Conservation (phyloP, 2,329 filamentous ascomycete species). For the Hypoxylon sp. region DNA sequence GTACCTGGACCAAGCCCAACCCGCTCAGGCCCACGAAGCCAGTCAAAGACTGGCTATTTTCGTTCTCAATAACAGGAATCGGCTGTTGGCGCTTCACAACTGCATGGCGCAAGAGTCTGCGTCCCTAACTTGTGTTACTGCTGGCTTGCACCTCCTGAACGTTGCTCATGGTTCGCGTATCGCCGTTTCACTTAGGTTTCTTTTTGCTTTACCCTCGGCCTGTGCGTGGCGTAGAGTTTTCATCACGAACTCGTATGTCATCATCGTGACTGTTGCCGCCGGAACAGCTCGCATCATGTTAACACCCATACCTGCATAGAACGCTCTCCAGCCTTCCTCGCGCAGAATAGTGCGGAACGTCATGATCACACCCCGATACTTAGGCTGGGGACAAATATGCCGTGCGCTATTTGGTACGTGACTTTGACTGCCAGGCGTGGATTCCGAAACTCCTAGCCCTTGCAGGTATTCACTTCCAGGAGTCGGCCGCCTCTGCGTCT, state of each 20-base stretch:
- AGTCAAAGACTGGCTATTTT: slow-evolving; percentile 21
- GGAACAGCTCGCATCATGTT: slow-evolving; percentile 98
- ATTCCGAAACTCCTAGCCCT: slow-evolving; percentile 61
- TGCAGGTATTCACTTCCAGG: slow-evolving; percentile 67
- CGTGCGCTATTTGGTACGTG: slow-evolving; percentile 44
- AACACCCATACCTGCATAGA: slow-evolving; percentile 96
- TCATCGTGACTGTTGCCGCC: slow-evolving; percentile 95
- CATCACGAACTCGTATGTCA: slow-evolving; percentile 90
- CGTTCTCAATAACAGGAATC: slow-evolving; percentile 18
- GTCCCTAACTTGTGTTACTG: slow-evolving; percentile 18
- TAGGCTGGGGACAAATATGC: slow-evolving; percentile 54
- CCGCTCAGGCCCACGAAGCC: slow-evolving; percentile 32
- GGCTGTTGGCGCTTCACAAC: slow-evolving; percentile 25
- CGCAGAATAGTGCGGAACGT: slow-evolving; percentile 87
- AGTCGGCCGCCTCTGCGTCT: slow-evolving; percentile 86
- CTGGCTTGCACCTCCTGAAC: slow-evolving; percentile 5
- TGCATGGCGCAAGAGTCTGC: slow-evolving; percentile 24
- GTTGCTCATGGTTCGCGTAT: slow-evolving; percentile 37
- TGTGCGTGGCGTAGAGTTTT: slow-evolving; percentile 62
- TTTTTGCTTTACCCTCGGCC: slow-evolving; percentile 56
- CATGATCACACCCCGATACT: slow-evolving; percentile 82
- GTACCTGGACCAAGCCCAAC: slow-evolving; percentile 43
- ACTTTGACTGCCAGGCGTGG: slow-evolving; percentile 63
- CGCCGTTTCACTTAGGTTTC: slow-evolving; percentile 14
- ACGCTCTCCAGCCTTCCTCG: slow-evolving; percentile 96